phyloP scores from a whole-genome alignment of 495 filamentous ascomycete genomes.

The Hypomontagnella submonticulosa region DNA sequence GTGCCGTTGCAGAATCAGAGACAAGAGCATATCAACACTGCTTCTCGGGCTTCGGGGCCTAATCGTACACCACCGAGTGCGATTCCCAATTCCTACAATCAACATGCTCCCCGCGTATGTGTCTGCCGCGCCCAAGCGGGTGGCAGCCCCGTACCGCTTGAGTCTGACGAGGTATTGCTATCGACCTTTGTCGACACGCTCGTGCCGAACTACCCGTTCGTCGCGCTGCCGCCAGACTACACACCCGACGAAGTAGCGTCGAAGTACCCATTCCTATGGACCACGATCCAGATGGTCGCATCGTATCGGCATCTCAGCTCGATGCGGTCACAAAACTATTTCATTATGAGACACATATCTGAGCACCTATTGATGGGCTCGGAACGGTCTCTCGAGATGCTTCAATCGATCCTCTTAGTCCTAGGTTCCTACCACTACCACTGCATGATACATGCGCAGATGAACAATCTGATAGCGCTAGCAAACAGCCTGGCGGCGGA shows the following conservation, averaged over 20 bases:
- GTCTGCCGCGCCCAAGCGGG: constrained; percentile 40
- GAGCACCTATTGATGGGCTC: constrained; percentile 58
- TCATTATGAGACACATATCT: constrained; percentile 53
- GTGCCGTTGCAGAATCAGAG: constrained; percentile 6
- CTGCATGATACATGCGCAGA: constrained; percentile 54
- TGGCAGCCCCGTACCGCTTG: constrained; percentile 31
- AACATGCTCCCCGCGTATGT: constrained; percentile 42
- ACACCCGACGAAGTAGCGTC: constrained; percentile 37
- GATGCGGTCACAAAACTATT: constrained; percentile 51
- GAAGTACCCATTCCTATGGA: constrained; percentile 50
- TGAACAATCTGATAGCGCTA: constrained; percentile 58
- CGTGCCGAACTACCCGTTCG: constrained; percentile 53
- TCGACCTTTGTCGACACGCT: constrained; percentile 49
- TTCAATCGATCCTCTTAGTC: constrained; percentile 60
- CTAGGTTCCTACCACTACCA: constrained; percentile 60
- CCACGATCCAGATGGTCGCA: constrained; percentile 52
- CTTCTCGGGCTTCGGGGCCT: constrained; percentile 4
- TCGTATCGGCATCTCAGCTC: constrained; percentile 52
- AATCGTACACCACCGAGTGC: constrained; percentile 3
- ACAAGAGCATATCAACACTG: neutral
- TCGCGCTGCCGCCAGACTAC: constrained; percentile 46
- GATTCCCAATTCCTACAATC: constrained; percentile 43
- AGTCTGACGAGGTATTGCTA: constrained; percentile 51
- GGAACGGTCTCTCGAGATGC: constrained; percentile 60
- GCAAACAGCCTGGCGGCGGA: constrained; percentile 59